Base-by-base conservation (phyloP, 768 basidiomycete species). In the Neoboletus brunneissimus region DNA sequence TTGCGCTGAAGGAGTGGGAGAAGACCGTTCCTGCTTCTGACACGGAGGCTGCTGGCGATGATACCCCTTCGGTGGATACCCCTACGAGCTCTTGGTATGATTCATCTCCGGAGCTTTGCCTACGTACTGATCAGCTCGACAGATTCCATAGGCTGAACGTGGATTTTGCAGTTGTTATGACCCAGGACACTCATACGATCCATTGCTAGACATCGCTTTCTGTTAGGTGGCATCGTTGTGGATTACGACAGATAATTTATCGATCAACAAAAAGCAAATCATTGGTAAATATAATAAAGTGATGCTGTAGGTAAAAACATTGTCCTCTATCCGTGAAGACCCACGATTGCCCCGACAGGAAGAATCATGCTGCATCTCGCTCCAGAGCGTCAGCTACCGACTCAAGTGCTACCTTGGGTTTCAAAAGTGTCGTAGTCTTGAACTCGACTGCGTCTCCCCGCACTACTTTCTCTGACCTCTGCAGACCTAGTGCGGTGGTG, bases 1-100 rank as follows among this genome's bases (percentile, higher is more conserved):
- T 60, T 32, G 81, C 78, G 32, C 68, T 91, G 64, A 88, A 84
- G 70, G 70, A 71, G 37, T 91, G 89, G 89, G 87, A 89, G 62
- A 73, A 71, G 48, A 62, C 66, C 0, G 47, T 60, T 18, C 60
- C 64, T n/a, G 54, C 56, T 11, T 63, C 64, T 47, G 63, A 71
- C 37, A 53, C 50, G 60, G 54, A 62, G 46, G 59, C 54, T 4
- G 46, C 59, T 32, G 57, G 60, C 34, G 61, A 67, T 34, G 67
- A 72, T 61, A 41, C 57, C 20, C 62, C 61, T 0, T 64, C 67
- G 0, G 58, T 68, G 51, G 70, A 73, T 64, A 62, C 59, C 43
- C 47, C 57, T 42, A 22, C 59, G 27, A 59, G 38, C 22, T 53
- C 60, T 10, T 71, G 53, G 69, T 58, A 20, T n/a, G 61, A 13